A percentile compares a stretch with the other conserved stretches of the same genome.
Evolutionary conservation across 2,329 filamentous ascomycete genomes (phyloP).

Genomic region (Trichoderma aggressivum): DNA sequence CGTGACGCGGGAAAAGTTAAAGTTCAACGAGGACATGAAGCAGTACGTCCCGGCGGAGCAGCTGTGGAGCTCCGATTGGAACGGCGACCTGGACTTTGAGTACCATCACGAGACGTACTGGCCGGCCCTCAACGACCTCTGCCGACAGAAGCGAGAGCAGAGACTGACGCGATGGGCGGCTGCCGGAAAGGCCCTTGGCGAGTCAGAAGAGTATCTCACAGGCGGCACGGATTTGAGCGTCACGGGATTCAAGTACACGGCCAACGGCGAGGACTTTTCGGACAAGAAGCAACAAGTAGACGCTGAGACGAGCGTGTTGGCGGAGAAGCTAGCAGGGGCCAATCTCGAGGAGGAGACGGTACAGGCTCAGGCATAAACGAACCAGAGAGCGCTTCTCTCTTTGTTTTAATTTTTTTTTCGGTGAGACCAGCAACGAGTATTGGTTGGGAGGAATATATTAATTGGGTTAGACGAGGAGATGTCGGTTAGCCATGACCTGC

Average conservation of each 20-base stretch:
- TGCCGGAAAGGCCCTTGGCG: conserved; percentile 77
- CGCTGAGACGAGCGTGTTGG: conserved; percentile 11
- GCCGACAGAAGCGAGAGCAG: conserved; percentile 60
- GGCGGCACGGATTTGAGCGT: conserved; percentile 48
- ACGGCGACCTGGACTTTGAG: conserved; percentile 80
- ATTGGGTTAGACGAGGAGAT: neutral
- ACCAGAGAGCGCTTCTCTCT: neutral
- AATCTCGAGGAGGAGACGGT: conserved; percentile 14
- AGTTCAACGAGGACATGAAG: conserved; percentile 91
- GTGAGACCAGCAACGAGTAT: neutral
- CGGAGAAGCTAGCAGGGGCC: conserved; percentile 21
- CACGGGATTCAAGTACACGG: conserved; percentile 32
- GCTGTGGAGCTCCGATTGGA: conserved; percentile 71
- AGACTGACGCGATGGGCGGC: conserved; percentile 70
- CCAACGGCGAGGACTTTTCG: conserved; percentile 19
- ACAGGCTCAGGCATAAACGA: conserved; percentile 3
- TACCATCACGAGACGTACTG: conserved; percentile 90
- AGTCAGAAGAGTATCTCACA: conserved; percentile 82
- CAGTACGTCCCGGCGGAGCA: conserved; percentile 78
- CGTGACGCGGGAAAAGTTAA: conserved; percentile 87
- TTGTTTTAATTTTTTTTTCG: neutral
- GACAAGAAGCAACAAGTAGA: conserved; percentile 22
- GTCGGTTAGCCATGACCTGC: neutral
- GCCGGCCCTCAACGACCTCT: conserved; percentile 75
- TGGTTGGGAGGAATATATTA: neutral